phyloP scores from a whole-genome alignment of 2,329 filamentous ascomycete genomes.

The Herpotrichia juniperi region DNA sequence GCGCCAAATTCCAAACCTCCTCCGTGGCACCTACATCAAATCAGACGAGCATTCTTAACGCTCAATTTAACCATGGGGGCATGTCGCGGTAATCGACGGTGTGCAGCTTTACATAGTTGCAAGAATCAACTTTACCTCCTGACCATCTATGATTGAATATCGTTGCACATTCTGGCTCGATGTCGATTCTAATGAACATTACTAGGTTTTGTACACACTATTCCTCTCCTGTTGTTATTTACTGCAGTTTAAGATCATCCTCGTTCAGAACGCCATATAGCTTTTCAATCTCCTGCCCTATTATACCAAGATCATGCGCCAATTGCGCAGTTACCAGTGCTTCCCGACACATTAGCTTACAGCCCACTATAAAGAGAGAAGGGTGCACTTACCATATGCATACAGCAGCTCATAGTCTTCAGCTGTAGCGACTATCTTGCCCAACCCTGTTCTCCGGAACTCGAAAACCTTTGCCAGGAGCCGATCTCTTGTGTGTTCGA shows the following conservation, averaged over 20 bases:
- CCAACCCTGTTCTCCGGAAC: conserved; percentile 74
- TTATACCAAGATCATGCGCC: conserved; percentile 60
- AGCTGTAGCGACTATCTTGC: conserved; percentile 62
- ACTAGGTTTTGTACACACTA: background rate
- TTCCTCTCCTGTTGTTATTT: conserved; percentile 9
- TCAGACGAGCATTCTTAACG: background rate
- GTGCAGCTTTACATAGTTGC: no score
- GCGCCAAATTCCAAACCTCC: no score
- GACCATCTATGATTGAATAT: background rate
- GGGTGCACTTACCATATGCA: conserved; percentile 71
- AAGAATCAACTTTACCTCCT: no score
- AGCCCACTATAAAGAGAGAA: background rate
- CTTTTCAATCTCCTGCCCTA: conserved; percentile 62
- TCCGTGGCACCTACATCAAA: no score
- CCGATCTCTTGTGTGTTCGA: conserved; percentile 79
- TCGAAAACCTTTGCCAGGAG: conserved; percentile 86
- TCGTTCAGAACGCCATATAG: conserved; percentile 68
- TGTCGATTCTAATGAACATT: background rate
- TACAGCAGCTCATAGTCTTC: conserved; percentile 91
- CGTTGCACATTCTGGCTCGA: background rate
- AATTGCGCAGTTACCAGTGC: conserved; percentile 68
- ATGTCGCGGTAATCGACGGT: no score
- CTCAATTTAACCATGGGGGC: no score
- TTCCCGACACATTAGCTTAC: conserved; percentile 32
- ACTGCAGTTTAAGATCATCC: conserved; percentile 62